Evolutionary conservation across 805 yeast genomes (phyloP), one percentile per base, ranked within the genome.

Genomic region (Barnettozyma vustinii): DNA sequence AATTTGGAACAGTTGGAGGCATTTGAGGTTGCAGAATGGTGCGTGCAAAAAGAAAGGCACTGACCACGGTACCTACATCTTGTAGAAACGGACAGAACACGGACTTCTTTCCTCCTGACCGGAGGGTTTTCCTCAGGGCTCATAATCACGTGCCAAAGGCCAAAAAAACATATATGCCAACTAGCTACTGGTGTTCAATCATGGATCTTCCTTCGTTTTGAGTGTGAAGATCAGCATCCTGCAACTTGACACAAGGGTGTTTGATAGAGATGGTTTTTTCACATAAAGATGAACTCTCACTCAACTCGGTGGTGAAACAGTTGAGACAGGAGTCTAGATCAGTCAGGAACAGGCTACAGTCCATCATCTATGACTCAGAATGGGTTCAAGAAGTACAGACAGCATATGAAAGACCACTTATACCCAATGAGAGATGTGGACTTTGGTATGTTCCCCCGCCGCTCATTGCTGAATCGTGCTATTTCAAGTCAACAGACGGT

Each of bases 401-500:
- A 0, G 56, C 70, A 0, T 74, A 65, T 53, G 45, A 37, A 9
- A 46, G 59, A 13, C 84, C 85, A 7, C 43, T 79, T 9, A 62
- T 82, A 2, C 85, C 96, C 5, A 90, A 90, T 62, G 92, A 86
- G 62, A 67, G 97, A 45, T 89, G 96, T 64, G 97, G 97, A 0
- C 60, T 79, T 13, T 90, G 97, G 97, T 90, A 90, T 57, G 78
- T 83, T 4, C 70, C 76, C 0, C 81, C 85, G 0, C 48, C 52
- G 0, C 42, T 55, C 0, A 68, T 65, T 21, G 40, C 47, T 0
- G 79, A 75, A 4, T 72, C 83, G 0, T 77, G 83, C 16, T 89
- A 90, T 59, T 90, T 90, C 69, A 90, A 90, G 60, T 85, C 95
- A 23, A 90, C 97, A 0, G 97, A 90, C 66, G 97, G 97, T 0